A percentile compares a stretch with the other conserved stretches of the same genome.
Conservation (phyloP, 2,329 filamentous ascomycete genomes). For the Pseudogymnoascus sp. region DNA sequence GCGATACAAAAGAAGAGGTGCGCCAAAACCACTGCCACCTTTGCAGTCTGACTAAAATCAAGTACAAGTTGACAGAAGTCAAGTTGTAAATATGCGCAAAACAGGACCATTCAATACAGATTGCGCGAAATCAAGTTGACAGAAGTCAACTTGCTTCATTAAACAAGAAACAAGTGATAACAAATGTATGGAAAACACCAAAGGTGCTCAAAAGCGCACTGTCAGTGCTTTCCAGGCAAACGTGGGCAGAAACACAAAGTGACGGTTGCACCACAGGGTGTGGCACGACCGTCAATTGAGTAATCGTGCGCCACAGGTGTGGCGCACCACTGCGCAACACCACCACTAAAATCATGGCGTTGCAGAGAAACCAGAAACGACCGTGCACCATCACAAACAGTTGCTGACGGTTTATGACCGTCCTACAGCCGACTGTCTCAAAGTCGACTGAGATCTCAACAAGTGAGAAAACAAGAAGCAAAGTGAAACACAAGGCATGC, state of each 20-base stretch:
- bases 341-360: too few species aligned
- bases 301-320: too few species aligned
- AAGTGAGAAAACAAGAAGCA: background rate
- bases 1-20: background rate
- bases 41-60: background rate
- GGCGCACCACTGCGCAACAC: too few species aligned
- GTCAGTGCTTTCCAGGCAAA: too few species aligned
- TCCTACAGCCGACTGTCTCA: too few species aligned
- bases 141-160: background rate
- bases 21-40: background rate
- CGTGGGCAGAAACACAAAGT: too few species aligned
- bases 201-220: background rate
- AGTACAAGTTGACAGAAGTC: background rate
- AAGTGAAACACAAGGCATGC: background rate
- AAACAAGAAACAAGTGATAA: background rate
- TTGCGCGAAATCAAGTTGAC: background rate
- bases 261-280: too few species aligned
- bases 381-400: too few species aligned
- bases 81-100: background rate
- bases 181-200: background rate
- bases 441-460: background rate
- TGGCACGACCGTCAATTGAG: too few species aligned
- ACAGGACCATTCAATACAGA: background rate
- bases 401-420: too few species aligned
- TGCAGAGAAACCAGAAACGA: too few species aligned